These are phyloP conservation scores for Cyberlindnera mrakii DNA, from an alignment of 805 yeast species.

Conservation along the genomic window DNA sequence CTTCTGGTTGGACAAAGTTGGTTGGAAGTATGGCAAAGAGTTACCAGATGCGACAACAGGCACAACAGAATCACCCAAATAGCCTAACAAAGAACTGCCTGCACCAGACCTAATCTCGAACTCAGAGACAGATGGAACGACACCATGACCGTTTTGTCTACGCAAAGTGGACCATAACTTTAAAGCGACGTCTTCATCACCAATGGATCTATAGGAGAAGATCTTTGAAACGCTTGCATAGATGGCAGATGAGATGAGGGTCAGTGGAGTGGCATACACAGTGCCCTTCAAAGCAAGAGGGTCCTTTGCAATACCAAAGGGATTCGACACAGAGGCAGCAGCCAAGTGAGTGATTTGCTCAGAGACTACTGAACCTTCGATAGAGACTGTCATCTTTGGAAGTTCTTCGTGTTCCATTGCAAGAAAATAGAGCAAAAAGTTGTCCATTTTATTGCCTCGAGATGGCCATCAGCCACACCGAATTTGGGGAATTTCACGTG, in stretches of 20 bases:
- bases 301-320: conserved; percentile 42
- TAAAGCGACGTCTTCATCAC: conserved; percentile 51
- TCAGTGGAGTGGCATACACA: conserved; percentile 36
- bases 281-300: conserved; percentile 11
- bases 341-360: conserved; percentile 25
- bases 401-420: not conserved
- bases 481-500: conserved; percentile 1
- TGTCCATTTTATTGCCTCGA: not conserved
- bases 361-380: conserved; percentile 17
- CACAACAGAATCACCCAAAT: conserved; percentile 32
- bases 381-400: conserved; percentile 8
- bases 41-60: conserved; percentile 59
- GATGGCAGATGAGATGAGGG: conserved; percentile 48
- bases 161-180: conserved; percentile 52
- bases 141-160: conserved; percentile 45
- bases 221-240: conserved; percentile 45
- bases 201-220: conserved; percentile 65
- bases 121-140: conserved; percentile 53
- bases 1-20: conserved; percentile 35
- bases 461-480: conserved; percentile 2
- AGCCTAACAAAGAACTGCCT: conserved; percentile 73
- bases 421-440: not conserved
- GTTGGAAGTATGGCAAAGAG: conserved; percentile 63
- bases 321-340: conserved; percentile 38
- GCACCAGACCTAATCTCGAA: conserved; percentile 82